Percentiles rank a stretch among this genome's conserved stretches.
Evolutionary conservation across 164 flowering plant genomes (phyloP).

Genomic region (Sextonia rubra): DNA sequence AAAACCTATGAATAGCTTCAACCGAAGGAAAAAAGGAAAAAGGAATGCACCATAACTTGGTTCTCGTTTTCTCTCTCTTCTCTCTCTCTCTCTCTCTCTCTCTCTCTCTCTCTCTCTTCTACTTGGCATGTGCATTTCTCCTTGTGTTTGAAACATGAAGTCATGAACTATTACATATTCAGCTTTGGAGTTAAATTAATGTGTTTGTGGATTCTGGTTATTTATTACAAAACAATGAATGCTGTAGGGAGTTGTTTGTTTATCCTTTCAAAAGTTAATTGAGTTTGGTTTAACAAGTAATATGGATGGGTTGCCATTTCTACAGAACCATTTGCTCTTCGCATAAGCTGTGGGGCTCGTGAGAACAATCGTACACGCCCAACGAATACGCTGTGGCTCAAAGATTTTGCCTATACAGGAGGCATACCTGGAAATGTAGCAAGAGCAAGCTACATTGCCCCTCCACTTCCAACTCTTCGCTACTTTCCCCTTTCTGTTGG

Average conservation of each 20-base stretch:
- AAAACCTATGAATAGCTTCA: too few species aligned
- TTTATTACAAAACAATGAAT: neutral
- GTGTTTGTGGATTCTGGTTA: neutral
- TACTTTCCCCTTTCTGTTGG: constrained; percentile 86
- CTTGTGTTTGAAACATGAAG: neutral
- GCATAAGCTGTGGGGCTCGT: constrained; percentile 96
- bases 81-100: too few species aligned
- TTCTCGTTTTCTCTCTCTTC: too few species aligned
- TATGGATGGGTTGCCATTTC: constrained; percentile 2
- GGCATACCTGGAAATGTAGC: constrained; percentile 74
- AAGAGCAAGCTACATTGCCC: constrained; percentile 57
- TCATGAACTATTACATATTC: neutral
- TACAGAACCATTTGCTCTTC: constrained; percentile 78
- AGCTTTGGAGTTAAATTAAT: too few species aligned
- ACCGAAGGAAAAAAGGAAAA: too few species aligned
- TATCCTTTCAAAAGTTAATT: neutral
- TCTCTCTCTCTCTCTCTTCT: too few species aligned
- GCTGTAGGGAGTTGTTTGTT: neutral
- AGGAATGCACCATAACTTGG: too few species aligned
- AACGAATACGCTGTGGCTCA: constrained; percentile 72
- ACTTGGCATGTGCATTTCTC: neutral
- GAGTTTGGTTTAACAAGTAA: neutral
- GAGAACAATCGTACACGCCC: constrained; percentile 49
- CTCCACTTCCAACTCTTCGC: constrained; percentile 77
- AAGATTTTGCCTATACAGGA: constrained; percentile 87